Evolutionary conservation across 345 rosid genomes (phyloP).

Genomic region (Populus nigra): DNA sequence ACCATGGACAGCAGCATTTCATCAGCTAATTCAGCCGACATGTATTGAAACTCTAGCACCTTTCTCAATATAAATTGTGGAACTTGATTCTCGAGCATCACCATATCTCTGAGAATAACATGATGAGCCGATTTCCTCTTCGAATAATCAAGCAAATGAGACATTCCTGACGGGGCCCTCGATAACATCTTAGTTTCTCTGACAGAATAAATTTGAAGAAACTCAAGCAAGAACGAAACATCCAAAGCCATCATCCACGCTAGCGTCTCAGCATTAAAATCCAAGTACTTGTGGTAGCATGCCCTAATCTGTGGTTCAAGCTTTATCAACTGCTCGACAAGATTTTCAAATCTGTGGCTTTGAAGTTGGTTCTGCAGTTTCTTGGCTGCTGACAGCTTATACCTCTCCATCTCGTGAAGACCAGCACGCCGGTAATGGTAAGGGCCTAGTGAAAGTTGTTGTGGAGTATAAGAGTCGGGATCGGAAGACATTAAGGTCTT

Average conservation of each 20-base stretch:
- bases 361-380: slow-evolving; percentile 36
- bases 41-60: slow-evolving; percentile 41
- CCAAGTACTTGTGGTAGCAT: slow-evolving; percentile 51
- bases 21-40: slow-evolving; percentile 38
- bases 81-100: slow-evolving; percentile 80
- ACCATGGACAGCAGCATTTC: slow-evolving; percentile 35
- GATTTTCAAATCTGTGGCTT: slow-evolving; percentile 30
- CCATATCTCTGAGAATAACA: slow-evolving; percentile 53
- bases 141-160: slow-evolving; percentile 33
- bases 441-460: slow-evolving; percentile 65
- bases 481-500: slow-evolving; percentile 36
- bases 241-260: slow-evolving; percentile 76
- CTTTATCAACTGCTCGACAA: slow-evolving; percentile 39
- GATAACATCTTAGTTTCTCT: slow-evolving; percentile 31
- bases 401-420: slow-evolving; percentile 59
- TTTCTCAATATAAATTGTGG: slow-evolving; percentile 56
- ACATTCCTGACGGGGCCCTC: slow-evolving; percentile 37
- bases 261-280: slow-evolving; percentile 43
- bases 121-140: slow-evolving; percentile 44
- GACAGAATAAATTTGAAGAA: slow-evolving; percentile 42
- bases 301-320: slow-evolving; percentile 43
- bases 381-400: slow-evolving; percentile 52
- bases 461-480: slow-evolving; percentile 61
- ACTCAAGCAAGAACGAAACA: slow-evolving; percentile 56
- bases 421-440: slow-evolving; percentile 60